Conservation (phyloP, 768 basidiomycete species). For the Punctularia strigosozonata region DNA sequence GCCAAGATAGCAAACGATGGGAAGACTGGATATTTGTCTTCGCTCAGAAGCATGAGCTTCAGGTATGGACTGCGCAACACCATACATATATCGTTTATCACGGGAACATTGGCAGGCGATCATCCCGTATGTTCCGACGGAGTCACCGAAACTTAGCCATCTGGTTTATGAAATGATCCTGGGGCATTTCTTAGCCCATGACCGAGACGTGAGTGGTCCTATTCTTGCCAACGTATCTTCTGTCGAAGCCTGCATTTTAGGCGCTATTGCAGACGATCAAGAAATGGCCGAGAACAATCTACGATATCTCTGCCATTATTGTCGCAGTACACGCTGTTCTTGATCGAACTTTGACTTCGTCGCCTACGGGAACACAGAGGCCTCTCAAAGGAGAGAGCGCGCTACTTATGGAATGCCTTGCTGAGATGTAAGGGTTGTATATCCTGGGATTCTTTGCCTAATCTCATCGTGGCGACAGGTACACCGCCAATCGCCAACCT, state of each 20-base stretch:
- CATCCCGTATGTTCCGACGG: constrained; percentile 82
- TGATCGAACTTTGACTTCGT: constrained; percentile 45
- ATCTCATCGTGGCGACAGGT: constrained; percentile 30
- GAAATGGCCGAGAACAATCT: constrained; percentile 87
- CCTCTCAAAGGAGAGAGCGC: constrained; percentile 33
- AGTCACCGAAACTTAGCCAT: constrained; percentile 66
- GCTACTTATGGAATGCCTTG: constrained; percentile 87
- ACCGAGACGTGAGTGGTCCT: constrained; percentile 43
- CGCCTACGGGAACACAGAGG: constrained; percentile 23
- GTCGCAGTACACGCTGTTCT: constrained; percentile 80
- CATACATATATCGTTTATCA: background rate
- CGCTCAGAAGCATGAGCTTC: constrained; percentile 67
- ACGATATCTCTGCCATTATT: constrained; percentile 79
- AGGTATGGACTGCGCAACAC: constrained; percentile 32
- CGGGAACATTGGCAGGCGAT: constrained; percentile 43
- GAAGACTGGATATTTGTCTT: constrained; percentile 93
- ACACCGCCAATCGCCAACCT: constrained; percentile 79
- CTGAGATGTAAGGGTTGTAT: constrained; percentile 56
- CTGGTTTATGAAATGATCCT: constrained; percentile 94
- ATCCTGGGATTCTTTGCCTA: constrained; percentile 1
- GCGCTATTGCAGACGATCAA: constrained; percentile 66
- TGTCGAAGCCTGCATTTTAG: constrained; percentile 23
- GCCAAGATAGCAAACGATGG: constrained; percentile 73
- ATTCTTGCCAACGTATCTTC: background rate
- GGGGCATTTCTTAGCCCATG: constrained; percentile 71